Evolutionary conservation across 345 rosid species (phyloP).

Genomic region (Durio zibethinus): DNA sequence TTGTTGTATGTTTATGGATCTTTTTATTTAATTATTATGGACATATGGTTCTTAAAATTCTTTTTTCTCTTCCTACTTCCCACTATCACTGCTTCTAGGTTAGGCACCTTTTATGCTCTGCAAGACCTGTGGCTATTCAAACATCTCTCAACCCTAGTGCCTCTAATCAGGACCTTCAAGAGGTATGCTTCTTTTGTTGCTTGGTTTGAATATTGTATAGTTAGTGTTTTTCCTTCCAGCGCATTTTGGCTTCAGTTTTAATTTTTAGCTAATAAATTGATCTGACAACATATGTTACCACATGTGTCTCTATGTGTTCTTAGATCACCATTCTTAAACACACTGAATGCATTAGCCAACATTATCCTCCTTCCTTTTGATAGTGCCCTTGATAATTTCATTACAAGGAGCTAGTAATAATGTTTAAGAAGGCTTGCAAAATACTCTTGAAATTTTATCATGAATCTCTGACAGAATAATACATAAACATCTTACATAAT

Average conservation of each 20-base stretch:
- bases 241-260: background rate
- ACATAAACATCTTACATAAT: background rate
- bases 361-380: background rate
- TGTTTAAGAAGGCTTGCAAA: background rate
- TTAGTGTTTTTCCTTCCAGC: background rate
- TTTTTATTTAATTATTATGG: background rate
- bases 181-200: slow-evolving; percentile 43
- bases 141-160: slow-evolving; percentile 71
- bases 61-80: slow-evolving; percentile 8
- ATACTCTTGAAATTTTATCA: background rate
- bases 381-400: background rate
- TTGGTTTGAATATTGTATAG: slow-evolving; percentile 4
- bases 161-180: slow-evolving; percentile 93
- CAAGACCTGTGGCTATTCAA: slow-evolving; percentile 82
- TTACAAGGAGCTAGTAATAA: background rate
- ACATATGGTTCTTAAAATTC: background rate
- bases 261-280: background rate
- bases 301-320: background rate
- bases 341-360: background rate
- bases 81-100: slow-evolving; percentile 44
- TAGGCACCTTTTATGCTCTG: slow-evolving; percentile 84
- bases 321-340: background rate
- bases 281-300: background rate
- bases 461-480: background rate
- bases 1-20: background rate